Evolutionary conservation across 805 yeast genomes (phyloP), one percentile per base, ranked within the genome.

Genomic region (Ogataea thermomethanolica): DNA sequence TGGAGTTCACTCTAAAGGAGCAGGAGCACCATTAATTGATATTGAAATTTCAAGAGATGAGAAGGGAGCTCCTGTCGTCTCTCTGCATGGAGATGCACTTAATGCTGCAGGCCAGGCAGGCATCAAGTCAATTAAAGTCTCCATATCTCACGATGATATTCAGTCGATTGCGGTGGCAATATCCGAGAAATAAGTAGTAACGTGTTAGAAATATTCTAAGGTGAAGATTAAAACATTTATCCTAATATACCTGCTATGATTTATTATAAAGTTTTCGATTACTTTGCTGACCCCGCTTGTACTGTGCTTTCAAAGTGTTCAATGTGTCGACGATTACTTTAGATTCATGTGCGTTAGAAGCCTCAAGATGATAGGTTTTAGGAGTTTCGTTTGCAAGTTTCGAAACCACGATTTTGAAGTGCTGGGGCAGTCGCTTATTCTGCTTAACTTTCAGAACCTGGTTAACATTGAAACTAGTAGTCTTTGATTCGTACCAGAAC

Each of bases 151-250:
- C 63, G 96, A 91, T 60, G 99, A 95, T 55, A 75, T 84, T 72
- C 99, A 93, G 74, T 87, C 96, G 29, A 93, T 95, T 49, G 98
- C 99, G 8, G 97, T 93, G 57, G 99, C 99, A 25, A 78, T 91
- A 51, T 71, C 79, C 52, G 77, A 76, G 58, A 75, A 71, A 17
- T 17, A 17, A 17, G 5, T 17, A 26, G 29, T 10, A 7, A n/a
- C 13, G 28, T 3, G 4, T 7, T 26, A 26, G 28, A 25, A 11
- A 26, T 26, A n/a, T n/a, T 17, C 20, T 17, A 17, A 17, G 20
- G 20, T 17, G 20, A 17, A 4, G 20, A 17, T 5, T n/a, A n/a
- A n/a, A n/a, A n/a, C n/a, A n/a, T 17, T 17, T 3, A 17, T 17
- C 3, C 5, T 5, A 17, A 4, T 17, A 17, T 17, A 17, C 20